Percentiles rank a stretch among this genome's conserved stretches.
phyloP scores from a whole-genome alignment of 495 filamentous ascomycete species.

The Xylaria castorea region DNA sequence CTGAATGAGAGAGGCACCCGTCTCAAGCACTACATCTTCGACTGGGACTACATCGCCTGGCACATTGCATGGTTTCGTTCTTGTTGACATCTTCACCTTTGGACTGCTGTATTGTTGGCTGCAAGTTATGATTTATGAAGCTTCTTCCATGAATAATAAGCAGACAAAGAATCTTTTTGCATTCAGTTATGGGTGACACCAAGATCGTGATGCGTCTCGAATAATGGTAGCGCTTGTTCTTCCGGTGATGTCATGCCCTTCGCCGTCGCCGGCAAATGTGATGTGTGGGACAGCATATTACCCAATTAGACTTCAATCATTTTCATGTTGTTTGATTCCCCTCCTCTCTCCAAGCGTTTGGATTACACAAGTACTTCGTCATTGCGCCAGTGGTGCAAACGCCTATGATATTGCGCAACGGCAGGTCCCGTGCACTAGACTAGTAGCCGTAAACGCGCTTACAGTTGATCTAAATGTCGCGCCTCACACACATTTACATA shows the following conservation, averaged over 20 bases:
- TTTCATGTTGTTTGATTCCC: not conserved
- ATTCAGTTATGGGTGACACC: not conserved
- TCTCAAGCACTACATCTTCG: conserved; percentile 38
- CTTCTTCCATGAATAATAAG: not conserved
- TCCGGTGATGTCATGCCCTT: conserved; percentile 16
- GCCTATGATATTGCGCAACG: not conserved
- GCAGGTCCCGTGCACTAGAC: too few relatives aligned
- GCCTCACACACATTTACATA: too few relatives aligned
- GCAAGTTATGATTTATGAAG: not conserved
- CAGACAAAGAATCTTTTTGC: not conserved
- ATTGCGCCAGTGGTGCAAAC: not conserved
- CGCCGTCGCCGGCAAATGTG: not conserved
- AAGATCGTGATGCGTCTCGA: not conserved
- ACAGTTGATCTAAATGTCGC: too few relatives aligned
- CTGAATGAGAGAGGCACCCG: conserved; percentile 40
- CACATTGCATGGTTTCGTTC: conserved; percentile 22
- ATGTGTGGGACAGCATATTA: not conserved
- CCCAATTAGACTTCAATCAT: not conserved
- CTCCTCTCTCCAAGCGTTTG: not conserved
- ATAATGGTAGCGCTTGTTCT: not conserved
- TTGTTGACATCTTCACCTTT: conserved; percentile 17
- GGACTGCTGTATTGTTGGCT: not conserved
- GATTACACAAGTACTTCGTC: not conserved
- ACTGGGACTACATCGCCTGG: conserved; percentile 35
- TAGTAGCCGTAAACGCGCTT: too few relatives aligned